Evolutionary conservation across 257 asterid genomes (phyloP), one percentile per base, ranked within the genome.

Genomic region (Przewalskia tangutica): DNA sequence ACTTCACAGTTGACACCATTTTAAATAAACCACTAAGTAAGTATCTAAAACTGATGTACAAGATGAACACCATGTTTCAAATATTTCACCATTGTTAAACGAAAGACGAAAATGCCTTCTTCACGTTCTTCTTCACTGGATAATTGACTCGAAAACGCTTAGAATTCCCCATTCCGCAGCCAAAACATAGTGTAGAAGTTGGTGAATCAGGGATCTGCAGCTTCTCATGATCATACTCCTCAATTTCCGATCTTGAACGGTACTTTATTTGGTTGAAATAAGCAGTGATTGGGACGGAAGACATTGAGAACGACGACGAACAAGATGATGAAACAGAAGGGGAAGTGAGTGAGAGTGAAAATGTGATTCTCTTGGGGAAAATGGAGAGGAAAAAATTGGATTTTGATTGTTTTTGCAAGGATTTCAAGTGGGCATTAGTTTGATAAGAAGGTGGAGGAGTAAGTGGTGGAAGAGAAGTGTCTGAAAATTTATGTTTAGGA

Each of bases 381-480:
- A 88, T 85, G 54, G 90, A 87, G 23, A 54, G 62, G n/a, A 87
- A 78, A 13, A 86, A 78, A 2, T 63, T 86, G 48, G 86, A 62
- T 60, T 85, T 91, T 27, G 81, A 67, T 13, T 83, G 59, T 55
- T 84, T 85, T 48, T 77, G 66, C 85, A 54, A 36, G 59, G 86
- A 81, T 4, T 44, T 76, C 1, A 65, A 48, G 18, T 51, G 79
- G 1, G 86, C 86, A 73, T 77, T 82, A 3, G 82, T 80, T 16
- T 82, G 88, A 82, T 88, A 90, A 20, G 91, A 90, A 59, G 97
- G 98, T 38, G 98, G 98, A 81, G 98, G 97, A 14, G 95, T 92
- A 2, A 92, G 89, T 16, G 98, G 97, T 7, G 93, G 95, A 32
- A 88, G 87, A 38, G 90, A 88, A 86, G 65, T 50, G 77, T 81